Evolutionary conservation across 345 rosid species (phyloP), one percentile per base, ranked within the genome.

Genomic region (Carallia pectinifolia): DNA sequence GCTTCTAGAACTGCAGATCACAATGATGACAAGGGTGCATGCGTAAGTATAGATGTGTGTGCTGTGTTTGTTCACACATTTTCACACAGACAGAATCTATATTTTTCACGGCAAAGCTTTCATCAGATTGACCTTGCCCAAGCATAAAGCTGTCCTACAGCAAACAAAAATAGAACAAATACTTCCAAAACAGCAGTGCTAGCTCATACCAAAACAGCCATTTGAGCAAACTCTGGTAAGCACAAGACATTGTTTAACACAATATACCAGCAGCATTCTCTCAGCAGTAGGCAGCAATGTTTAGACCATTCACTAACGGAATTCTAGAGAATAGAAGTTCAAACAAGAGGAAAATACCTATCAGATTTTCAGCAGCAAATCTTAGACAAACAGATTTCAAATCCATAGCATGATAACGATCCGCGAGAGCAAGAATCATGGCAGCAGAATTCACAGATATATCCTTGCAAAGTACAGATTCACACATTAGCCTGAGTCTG

Each of bases 361-460:
- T 76, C 6, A 89, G 97, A 86, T 93, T 91, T 68, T 93, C 97
- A 52, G 96, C 98, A 65, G 97, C 88, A 73, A 93, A 93, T 81
- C 87, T 91, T 64, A 93, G 81, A 81, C 96, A 93, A 58, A 91
- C 80, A 39, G 89, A 85, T 74, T 93, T 93, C 62, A 91, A 86
- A 65, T 92, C 91, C 70, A 74, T 74, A 61, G 98, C 97, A 84
- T 79, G 79, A 80, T 86, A 83, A 33, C 81, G 85, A 74, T 93
- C 96, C 27, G 97, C 97, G 44, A 89, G 90, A 39, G 96, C 94
- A 67, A 93, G 72, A 36, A 89, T 88, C 71, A 82, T 81, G 31
- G 97, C 85, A 54, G 91, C 98, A 2, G 94, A 79, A 58, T 85
- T 82, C 70, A 91, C 94, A 6, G 96, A 79, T 68, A 89, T 88